Evolutionary conservation across 1,284 basidiomycete genomes (phyloP), one percentile per base, ranked within the genome.

Genomic region (Singerocomus rubriflavus): DNA sequence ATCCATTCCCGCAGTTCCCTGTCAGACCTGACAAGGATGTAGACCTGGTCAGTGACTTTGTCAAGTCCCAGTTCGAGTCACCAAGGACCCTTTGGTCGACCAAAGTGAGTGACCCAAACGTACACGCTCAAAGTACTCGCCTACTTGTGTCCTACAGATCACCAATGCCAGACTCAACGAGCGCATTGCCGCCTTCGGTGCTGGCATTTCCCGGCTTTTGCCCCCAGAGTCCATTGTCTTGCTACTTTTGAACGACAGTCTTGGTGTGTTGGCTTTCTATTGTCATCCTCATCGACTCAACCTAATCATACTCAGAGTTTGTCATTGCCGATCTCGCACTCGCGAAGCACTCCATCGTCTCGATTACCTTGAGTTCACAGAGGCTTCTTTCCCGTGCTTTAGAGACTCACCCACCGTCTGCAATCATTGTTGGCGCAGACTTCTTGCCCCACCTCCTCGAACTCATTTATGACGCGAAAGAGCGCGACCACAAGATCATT

Each of bases 81-180:
- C 75, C 82, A 6, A 75, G 88, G 36, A 87, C 85, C 0, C 74
- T 91, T 14, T 91, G 89, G 88, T 81, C 81, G 1, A 84, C 82
- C 36, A 85, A 84, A 69, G 89, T 88, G 34, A 46, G 54, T 41
- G 58, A 2, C 43, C 27, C 45, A 12, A 50, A 21, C 25, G 33
- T 38, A n/a, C 27, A n/a, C 16, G 5, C 31, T 25, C 34, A 12
- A n/a, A 39, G 21, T 44, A n/a, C 40, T 34, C 17, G 9, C 36
- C 41, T 12, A 50, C 40, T 40, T 17, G 17, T 34, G 11, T 9
- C 16, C 27, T 40, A 21, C 33, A 91, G 89, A 82, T 88, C 51
- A 83, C 82, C 39, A 91, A 90, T 59, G 70, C 75, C 21, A 70
- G 78, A 49, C 71, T 91, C 8, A 78, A 82, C 67, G 79, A 81